These are phyloP conservation scores for Abelmoschus esculentus DNA, from an alignment of 345 rosid species.

Conservation along the genomic window DNA sequence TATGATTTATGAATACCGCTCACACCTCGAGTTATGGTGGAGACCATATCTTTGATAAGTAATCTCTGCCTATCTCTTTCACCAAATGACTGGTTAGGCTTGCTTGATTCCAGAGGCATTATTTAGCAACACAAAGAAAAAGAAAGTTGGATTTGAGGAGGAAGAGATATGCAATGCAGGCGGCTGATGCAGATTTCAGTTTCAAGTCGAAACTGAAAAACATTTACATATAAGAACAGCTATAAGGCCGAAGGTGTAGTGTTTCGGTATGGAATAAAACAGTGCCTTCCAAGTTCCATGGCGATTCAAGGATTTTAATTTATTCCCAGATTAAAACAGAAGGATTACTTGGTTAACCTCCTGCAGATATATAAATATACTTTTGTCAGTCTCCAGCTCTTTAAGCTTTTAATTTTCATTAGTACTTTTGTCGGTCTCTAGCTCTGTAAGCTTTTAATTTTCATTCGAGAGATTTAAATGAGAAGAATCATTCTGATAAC, in stretches of 20 bases:
- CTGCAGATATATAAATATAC: not conserved
- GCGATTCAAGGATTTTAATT: constrained; percentile 29
- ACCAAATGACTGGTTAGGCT: constrained; percentile 14
- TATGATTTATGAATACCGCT: constrained; percentile 32
- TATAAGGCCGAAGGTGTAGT: not conserved
- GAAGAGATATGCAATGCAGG: not conserved
- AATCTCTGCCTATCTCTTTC: constrained; percentile 23
- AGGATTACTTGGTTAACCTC: constrained; percentile 38
- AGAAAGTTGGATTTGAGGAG: not conserved
- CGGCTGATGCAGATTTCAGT: not conserved
- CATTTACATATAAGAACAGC: not conserved
- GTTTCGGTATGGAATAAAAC: constrained; percentile 22
- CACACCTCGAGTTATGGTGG: constrained; percentile 32
- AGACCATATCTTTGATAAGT: constrained; percentile 36
- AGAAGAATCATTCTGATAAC: not conserved
- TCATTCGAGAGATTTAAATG: constrained; percentile 7
- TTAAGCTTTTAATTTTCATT: too few relatives aligned
- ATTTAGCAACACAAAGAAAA: not conserved
- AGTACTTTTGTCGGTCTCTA: too few relatives aligned
- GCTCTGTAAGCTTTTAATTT: too few relatives aligned
- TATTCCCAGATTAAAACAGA: not conserved
- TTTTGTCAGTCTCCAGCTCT: constrained; percentile 4
- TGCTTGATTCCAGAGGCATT: constrained; percentile 32
- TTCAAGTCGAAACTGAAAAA: not conserved
- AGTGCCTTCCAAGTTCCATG: constrained; percentile 35